Percentiles rank a stretch among this genome's conserved stretches.
Evolutionary conservation across 495 filamentous ascomycete genomes (phyloP).

Genomic region (Penicillium nucicola): DNA sequence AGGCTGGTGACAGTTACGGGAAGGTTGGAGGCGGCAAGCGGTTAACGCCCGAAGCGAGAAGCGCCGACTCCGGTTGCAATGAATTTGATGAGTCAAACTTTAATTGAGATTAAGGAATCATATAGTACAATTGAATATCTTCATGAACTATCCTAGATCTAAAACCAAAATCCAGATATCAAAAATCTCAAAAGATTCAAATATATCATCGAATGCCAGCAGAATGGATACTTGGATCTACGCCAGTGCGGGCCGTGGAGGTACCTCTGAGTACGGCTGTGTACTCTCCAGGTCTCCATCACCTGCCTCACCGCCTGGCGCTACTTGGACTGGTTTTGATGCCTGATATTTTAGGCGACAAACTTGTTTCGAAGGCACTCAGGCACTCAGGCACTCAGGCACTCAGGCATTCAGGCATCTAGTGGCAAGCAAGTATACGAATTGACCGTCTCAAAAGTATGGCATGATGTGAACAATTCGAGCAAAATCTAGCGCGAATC

Average conservation of each 20-base stretch:
- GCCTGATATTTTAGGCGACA: not conserved
- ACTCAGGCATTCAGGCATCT: not conserved
- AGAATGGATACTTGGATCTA: slow-evolving; percentile 10
- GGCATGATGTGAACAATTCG: too few relatives aligned
- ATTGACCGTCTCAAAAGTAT: too few relatives aligned
- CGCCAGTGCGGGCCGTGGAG: slow-evolving; percentile 7
- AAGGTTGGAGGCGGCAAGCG: slow-evolving; percentile 32
- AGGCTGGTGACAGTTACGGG: slow-evolving; percentile 28
- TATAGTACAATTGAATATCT: too few relatives aligned
- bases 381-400: not conserved
- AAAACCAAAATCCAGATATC: too few relatives aligned
- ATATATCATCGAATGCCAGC: too few relatives aligned
- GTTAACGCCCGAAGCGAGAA: slow-evolving; percentile 42
- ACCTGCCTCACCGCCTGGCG: not conserved
- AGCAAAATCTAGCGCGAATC: too few relatives aligned
- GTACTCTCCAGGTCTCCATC: not conserved
- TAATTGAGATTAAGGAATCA: too few relatives aligned
- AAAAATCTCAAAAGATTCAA: too few relatives aligned
- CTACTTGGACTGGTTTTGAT: not conserved
- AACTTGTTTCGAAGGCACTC: too few relatives aligned
- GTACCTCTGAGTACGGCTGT: slow-evolving; percentile 11
- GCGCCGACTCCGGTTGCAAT: slow-evolving; percentile 10
- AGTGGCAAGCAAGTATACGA: not conserved
- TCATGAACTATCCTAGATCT: too few relatives aligned
- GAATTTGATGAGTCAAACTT: too few relatives aligned